Conservation (phyloP, 495 filamentous ascomycete genomes). For the Pyronema omphalodes region DNA sequence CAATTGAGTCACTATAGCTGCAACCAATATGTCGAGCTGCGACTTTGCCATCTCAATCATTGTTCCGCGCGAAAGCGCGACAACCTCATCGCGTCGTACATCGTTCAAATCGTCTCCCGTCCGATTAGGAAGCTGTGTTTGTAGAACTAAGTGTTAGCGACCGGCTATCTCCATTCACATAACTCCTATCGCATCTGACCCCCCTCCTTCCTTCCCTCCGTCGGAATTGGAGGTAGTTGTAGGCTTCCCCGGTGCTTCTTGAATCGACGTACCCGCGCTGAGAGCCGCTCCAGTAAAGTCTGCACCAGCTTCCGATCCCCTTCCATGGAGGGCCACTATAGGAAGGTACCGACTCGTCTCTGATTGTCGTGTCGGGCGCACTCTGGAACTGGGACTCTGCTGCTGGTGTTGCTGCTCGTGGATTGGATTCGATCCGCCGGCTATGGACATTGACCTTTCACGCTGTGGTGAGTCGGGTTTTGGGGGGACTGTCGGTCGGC, state of each 20-base stretch:
- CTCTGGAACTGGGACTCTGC: neutral
- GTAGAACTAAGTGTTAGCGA: neutral
- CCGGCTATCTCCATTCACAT: neutral
- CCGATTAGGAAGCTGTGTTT: conserved; percentile 41
- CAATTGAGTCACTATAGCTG: conserved; percentile 31
- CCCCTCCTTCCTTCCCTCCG: neutral
- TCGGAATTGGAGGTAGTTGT: neutral
- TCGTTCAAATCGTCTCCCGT: conserved; percentile 40
- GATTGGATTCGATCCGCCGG: neutral
- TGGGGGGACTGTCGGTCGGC: no score
- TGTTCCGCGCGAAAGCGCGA: conserved; percentile 38
- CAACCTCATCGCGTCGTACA: conserved; percentile 42
- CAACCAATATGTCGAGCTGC: conserved; percentile 36
- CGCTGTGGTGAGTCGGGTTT: neutral
- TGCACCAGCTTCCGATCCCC: conserved; percentile 43
- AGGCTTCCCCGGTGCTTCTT: neutral
- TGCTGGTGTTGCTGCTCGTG: neutral
- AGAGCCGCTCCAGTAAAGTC: conserved; percentile 45
- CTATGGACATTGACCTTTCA: neutral
- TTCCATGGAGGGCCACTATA: conserved; percentile 30
- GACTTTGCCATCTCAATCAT: conserved; percentile 39
- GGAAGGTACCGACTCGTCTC: neutral
- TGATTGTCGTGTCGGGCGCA: neutral
- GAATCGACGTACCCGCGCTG: conserved; percentile 34
- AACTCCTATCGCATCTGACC: neutral